These are phyloP conservation scores for Trichothecium roseum DNA, from an alignment of 2,329 filamentous ascomycete genomes.

Conservation along the genomic window DNA sequence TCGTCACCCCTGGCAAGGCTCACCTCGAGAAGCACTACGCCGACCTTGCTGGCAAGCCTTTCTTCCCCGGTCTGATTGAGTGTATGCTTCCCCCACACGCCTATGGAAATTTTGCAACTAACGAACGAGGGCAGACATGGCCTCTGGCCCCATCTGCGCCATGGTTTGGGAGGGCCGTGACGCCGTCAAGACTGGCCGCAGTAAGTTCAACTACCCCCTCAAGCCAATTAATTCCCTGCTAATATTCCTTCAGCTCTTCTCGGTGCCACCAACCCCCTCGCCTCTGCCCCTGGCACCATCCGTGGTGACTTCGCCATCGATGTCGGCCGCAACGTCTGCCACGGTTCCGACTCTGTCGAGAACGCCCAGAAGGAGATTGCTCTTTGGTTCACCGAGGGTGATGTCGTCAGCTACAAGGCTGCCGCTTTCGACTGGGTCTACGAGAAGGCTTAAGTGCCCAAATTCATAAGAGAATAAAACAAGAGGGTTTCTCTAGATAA, in stretches of 20 bases:
- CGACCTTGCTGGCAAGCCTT: conserved; percentile 87
- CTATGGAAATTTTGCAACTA: conserved; percentile 6
- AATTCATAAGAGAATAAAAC: neutral
- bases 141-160: conserved; percentile 90
- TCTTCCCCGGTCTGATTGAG: conserved; percentile 89
- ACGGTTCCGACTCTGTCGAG: conserved; percentile 98
- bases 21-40: conserved; percentile 98
- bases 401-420: conserved; percentile 77
- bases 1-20: conserved; percentile 76
- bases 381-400: conserved; percentile 91
- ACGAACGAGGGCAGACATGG: conserved; percentile 92
- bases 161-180: conserved; percentile 99
- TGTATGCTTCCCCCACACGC: too few species aligned
- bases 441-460: conserved; percentile 59
- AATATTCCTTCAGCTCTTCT: conserved; percentile 56
- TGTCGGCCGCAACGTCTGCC: conserved; percentile 94
- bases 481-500: neutral
- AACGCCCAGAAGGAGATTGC: conserved; percentile 99
- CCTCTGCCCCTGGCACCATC: conserved; percentile 93
- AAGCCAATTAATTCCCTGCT: conserved; percentile 8
- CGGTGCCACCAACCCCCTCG: conserved; percentile 97
- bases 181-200: conserved; percentile 95
- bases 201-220: conserved; percentile 37
- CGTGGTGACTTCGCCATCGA: conserved; percentile 82
- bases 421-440: conserved; percentile 91